Evolutionary conservation across 305 asterid species (phyloP).

Genomic region (Vinca major): DNA sequence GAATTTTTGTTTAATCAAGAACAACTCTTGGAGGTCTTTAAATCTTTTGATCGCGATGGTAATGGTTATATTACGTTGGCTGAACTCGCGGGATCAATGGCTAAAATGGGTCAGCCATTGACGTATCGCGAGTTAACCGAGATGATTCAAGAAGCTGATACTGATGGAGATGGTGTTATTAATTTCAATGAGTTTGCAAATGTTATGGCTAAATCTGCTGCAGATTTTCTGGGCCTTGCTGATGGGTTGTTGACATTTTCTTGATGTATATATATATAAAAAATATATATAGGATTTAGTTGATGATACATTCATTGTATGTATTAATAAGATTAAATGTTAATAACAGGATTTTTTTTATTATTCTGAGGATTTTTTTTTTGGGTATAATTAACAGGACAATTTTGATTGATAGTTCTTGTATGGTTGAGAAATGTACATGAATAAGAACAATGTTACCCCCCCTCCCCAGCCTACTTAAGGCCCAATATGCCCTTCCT

Average conservation of each 20-base stretch:
- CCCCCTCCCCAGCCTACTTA: not conserved
- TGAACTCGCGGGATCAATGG: slow-evolving; percentile 52
- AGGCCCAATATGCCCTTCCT: not conserved
- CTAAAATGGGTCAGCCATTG: slow-evolving; percentile 51
- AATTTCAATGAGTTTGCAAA: slow-evolving; percentile 46
- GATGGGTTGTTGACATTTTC: not conserved
- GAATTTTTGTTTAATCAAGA: slow-evolving; percentile 33
- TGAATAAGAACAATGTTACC: not conserved
- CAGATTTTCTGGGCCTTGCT: slow-evolving; percentile 34
- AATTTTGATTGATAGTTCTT: not conserved
- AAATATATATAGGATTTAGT: no score
- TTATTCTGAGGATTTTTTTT: not conserved
- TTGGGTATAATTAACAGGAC: not conserved
- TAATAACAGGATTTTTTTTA: not conserved
- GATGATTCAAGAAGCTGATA: slow-evolving; percentile 53
- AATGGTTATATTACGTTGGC: slow-evolving; percentile 49
- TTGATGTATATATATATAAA: not conserved
- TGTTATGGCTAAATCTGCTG: slow-evolving; percentile 39
- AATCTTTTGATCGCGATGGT: slow-evolving; percentile 47
- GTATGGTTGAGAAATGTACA: not conserved
- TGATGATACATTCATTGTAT: not conserved
- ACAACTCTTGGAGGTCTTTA: slow-evolving; percentile 39
- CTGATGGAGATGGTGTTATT: slow-evolving; percentile 54
- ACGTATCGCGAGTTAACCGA: slow-evolving; percentile 43
- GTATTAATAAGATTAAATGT: not conserved